Base-by-base conservation (phyloP, 768 basidiomycete species). In the Hortiboletus campestris region DNA sequence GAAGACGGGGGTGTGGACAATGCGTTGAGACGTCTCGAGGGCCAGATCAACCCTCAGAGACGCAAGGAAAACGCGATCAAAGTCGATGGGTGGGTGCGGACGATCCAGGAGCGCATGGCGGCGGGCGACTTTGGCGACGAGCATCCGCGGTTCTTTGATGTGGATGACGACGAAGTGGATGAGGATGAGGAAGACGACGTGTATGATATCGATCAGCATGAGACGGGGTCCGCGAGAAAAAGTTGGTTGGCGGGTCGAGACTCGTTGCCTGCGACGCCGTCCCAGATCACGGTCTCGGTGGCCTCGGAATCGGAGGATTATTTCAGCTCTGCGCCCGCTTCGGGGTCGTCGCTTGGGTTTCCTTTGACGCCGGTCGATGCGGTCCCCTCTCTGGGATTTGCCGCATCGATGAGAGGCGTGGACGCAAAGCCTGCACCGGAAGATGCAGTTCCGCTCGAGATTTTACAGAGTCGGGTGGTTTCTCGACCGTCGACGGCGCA, bases 1-100 rank as follows among this genome's bases (percentile, higher is more conserved):
- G 91, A 86, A 55, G 78, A 73, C 17, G 91, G 91, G 2, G 92
- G 90, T 62, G 87, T 90, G 17, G 91, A 93, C 32, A 89, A 84
- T 8, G 93, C 94, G 17, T 69, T 97, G 58, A 77, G 81, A 22
- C 77, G 88, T 13, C 79, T 97, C 38, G 93, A 96, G 70, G 94
- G 93, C 0, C 85, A 92, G 67, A 89, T 94, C 51, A 91, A 92
- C 67, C 81, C 81, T 0, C 76, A 84, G 56, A 80, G 82, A 64
- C 83, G 88, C 66, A 77, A 83, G 59, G 88, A 84, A 61, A 91
- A 86, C 63, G 81, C 80, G 35, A 78, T 78, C 46, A 91, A 92
- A 67, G 89, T 94, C 4, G 85, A 93, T 66, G 83, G 84, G 3
- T 93, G 91, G 91, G 84, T 92, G 46, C 80, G 81, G 58, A 81